Percentiles rank a stretch among this genome's conserved stretches.
These are phyloP conservation scores for Phytophthora europaea DNA, from an alignment of 352 stramenopile genomes.

Conservation along the genomic window DNA sequence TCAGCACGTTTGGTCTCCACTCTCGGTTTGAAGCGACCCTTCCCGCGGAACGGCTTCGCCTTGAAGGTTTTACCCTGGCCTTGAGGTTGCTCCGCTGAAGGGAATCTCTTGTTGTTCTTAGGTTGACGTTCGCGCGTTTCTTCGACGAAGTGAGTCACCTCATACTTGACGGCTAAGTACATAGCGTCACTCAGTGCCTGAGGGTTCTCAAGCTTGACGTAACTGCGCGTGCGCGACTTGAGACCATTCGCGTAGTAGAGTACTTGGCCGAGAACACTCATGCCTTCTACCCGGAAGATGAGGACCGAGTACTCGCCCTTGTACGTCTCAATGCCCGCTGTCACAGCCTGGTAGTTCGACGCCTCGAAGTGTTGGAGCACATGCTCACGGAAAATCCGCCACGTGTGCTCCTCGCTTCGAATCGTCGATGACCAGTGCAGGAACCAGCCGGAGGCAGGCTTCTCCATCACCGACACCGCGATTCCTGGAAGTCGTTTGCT, in stretches of 20 bases:
- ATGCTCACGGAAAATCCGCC: slow-evolving; percentile 13
- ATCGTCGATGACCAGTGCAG: slow-evolving; percentile 14
- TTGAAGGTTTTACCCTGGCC: neutral
- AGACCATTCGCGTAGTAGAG: slow-evolving; percentile 10
- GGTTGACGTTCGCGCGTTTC: neutral
- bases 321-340: slow-evolving; percentile 11
- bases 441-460: slow-evolving; percentile 9
- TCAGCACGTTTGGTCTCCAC: too few species aligned
- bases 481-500: neutral
- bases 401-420: slow-evolving; percentile 8
- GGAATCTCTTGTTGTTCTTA: neutral
- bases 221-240: slow-evolving; percentile 4
- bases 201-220: slow-evolving; percentile 10
- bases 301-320: slow-evolving; percentile 7
- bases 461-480: neutral
- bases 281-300: slow-evolving; percentile 9
- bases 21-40: too few species aligned
- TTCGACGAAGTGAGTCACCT: slow-evolving; percentile 5
- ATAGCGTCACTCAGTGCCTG: slow-evolving; percentile 8
- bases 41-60: too few species aligned
- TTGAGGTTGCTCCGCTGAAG: neutral
- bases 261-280: slow-evolving; percentile 9
- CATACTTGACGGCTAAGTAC: slow-evolving; percentile 12
- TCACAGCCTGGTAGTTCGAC: slow-evolving; percentile 13
- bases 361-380: slow-evolving; percentile 13